These are phyloP conservation scores for Candida easanensis DNA, from an alignment of 805 yeast genomes.

Conservation along the genomic window DNA sequence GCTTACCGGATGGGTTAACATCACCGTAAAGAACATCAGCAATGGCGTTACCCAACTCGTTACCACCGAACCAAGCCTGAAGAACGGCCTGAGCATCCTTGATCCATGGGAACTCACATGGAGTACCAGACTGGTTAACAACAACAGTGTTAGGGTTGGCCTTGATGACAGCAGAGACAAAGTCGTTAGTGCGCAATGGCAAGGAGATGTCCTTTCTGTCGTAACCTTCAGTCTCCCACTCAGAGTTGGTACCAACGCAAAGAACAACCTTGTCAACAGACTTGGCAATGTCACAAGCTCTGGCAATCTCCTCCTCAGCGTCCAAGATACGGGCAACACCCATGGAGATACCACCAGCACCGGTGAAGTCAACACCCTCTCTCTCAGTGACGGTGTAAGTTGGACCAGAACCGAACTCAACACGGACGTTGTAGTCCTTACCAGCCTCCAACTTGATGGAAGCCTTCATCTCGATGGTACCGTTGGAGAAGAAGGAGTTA, in stretches of 20 bases:
- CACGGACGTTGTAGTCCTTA: conserved; percentile 39
- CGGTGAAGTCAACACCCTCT: conserved; percentile 25
- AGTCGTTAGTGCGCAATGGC: conserved; percentile 47
- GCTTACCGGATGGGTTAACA: conserved; percentile 57
- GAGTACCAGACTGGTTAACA: conserved; percentile 62
- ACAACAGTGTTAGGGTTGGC: conserved; percentile 52
- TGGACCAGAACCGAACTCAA: conserved; percentile 50
- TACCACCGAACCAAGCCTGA: conserved; percentile 61
- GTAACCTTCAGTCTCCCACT: conserved; percentile 61
- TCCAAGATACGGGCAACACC: conserved; percentile 32
- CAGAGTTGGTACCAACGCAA: conserved; percentile 49
- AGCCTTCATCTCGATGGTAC: conserved; percentile 49
- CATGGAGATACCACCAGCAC: conserved; percentile 36
- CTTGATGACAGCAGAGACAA: conserved; percentile 42
- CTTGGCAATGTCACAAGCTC: conserved; percentile 49
- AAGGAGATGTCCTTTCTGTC: conserved; percentile 52
- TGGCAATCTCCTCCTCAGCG: conserved; percentile 31
- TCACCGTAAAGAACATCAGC: conserved; percentile 63
- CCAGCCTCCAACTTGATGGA: conserved; percentile 41
- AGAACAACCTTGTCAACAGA: conserved; percentile 51
- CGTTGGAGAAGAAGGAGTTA: conserved; percentile 49
- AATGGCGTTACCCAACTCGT: conserved; percentile 55
- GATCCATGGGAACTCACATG: conserved; percentile 58
- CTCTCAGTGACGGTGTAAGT: conserved; percentile 30
- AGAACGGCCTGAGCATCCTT: conserved; percentile 41